phyloP scores from a whole-genome alignment of 139 green algal species.

The Chlorella sp. region DNA sequence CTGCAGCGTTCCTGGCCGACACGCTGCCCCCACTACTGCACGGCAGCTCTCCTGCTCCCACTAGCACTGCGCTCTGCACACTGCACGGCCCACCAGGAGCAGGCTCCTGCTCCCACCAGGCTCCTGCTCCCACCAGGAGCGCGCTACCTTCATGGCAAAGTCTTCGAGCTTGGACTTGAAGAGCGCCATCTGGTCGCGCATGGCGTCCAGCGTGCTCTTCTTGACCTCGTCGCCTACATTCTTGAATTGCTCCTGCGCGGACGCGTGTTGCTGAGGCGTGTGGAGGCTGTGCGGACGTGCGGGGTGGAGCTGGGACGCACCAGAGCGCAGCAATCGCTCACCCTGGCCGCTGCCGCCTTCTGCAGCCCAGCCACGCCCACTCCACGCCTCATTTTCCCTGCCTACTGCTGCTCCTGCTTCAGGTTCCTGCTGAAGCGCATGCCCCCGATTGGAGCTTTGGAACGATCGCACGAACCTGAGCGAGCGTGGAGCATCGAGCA shows the following conservation, averaged over 20 bases:
- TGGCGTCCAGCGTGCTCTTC: constrained; percentile 32
- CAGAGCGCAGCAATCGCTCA: neutral
- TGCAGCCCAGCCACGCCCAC: neutral
- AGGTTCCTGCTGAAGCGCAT: too few species aligned
- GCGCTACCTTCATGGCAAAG: constrained; percentile 63
- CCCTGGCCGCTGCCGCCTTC: neutral
- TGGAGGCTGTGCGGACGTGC: neutral
- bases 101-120: too few species aligned
- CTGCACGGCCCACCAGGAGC: too few species aligned
- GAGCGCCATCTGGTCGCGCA: constrained; percentile 54
- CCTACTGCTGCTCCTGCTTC: too few species aligned
- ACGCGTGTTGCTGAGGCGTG: neutral
- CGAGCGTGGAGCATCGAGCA: too few species aligned
- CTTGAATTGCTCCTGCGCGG: constrained; percentile 43
- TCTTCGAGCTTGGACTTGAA: constrained; percentile 78
- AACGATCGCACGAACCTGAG: too few species aligned
- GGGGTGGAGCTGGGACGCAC: neutral
- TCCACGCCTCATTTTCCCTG: neutral
- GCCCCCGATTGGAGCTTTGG: too few species aligned
- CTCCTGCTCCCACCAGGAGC: too few species aligned
- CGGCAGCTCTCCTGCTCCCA: too few species aligned
- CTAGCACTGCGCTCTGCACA: too few species aligned
- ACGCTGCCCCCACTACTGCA: too few species aligned
- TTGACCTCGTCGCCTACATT: constrained; percentile 54
- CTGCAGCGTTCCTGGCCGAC: too few species aligned